These are phyloP conservation scores for Mycena pura DNA, from an alignment of 768 basidiomycete species.

Conservation along the genomic window DNA sequence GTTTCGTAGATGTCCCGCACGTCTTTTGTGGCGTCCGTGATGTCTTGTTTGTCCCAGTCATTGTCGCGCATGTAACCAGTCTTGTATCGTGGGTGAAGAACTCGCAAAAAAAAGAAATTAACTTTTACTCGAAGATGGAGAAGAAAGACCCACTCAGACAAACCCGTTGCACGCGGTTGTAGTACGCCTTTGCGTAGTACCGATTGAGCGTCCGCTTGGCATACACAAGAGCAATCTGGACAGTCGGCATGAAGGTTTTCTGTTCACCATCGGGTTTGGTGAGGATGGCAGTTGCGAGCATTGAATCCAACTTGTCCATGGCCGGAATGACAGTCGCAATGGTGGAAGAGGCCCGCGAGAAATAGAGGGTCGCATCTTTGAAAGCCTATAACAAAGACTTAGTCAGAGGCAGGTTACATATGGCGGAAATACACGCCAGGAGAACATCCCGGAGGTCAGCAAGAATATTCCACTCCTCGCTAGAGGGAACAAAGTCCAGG, in stretches of 20 bases:
- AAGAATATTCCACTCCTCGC: slow-evolving; percentile 22
- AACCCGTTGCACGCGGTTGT: neutral
- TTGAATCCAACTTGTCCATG: slow-evolving; percentile 35
- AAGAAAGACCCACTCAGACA: neutral
- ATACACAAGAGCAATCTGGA: slow-evolving; percentile 22
- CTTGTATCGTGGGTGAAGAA: slow-evolving; percentile 12
- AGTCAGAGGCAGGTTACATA: neutral
- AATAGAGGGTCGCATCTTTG: slow-evolving; percentile 32
- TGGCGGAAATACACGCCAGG: neutral
- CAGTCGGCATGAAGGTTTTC: neutral
- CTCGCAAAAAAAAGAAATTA: neutral
- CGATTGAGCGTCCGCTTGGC: slow-evolving; percentile 31
- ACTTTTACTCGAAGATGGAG: neutral
- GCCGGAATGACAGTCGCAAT: slow-evolving; percentile 37
- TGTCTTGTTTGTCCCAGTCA: slow-evolving; percentile 4
- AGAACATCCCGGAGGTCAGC: slow-evolving; percentile 2
- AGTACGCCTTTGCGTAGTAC: slow-evolving; percentile 27
- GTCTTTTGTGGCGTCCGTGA: too few relatives aligned
- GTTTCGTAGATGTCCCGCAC: too few relatives aligned
- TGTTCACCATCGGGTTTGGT: slow-evolving; percentile 12
- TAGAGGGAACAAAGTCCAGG: slow-evolving; percentile 10
- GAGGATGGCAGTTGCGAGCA: slow-evolving; percentile 21
- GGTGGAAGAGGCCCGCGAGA: slow-evolving; percentile 28
- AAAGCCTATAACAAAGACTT: too few relatives aligned
- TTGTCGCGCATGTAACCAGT: neutral